These are phyloP conservation scores for Knufia petricola DNA, from an alignment of 2,329 filamentous ascomycete species.

Conservation along the genomic window DNA sequence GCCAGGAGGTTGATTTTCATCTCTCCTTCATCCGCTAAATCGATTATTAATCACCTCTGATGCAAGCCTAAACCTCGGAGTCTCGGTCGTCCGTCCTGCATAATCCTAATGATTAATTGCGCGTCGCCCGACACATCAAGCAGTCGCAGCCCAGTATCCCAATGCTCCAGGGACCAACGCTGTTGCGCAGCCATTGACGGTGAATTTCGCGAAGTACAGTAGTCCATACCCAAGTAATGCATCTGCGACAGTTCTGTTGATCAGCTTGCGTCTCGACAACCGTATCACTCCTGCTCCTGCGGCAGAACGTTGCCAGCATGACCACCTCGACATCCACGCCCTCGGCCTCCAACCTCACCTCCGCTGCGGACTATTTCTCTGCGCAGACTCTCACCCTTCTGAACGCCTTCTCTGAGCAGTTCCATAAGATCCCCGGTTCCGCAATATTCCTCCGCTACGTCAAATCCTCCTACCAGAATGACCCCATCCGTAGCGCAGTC, in stretches of 20 bases:
- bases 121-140: not conserved
- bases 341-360: conserved; percentile 6
- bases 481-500: conserved; percentile 85
- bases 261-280: not conserved
- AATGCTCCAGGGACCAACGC: too few relatives aligned
- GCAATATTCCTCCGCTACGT: conserved; percentile 92
- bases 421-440: conserved; percentile 87
- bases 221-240: too few relatives aligned
- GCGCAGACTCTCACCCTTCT: conserved; percentile 43
- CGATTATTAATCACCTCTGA: not conserved
- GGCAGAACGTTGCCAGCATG: not conserved
- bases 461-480: conserved; percentile 93
- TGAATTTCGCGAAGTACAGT: too few relatives aligned
- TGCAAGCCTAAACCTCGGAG: not conserved
- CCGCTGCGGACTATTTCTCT: conserved; percentile 3
- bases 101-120: not conserved
- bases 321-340: not conserved
- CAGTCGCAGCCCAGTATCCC: too few relatives aligned
- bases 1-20: not conserved
- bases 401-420: conserved; percentile 51
- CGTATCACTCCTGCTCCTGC: not conserved
- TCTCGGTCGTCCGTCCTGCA: not conserved
- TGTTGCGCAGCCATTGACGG: too few relatives aligned
- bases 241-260: not conserved
- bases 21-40: not conserved